Evolutionary conservation across 192 early-diverging fungal species (phyloP).

Genomic region (Backusella westeae): DNA sequence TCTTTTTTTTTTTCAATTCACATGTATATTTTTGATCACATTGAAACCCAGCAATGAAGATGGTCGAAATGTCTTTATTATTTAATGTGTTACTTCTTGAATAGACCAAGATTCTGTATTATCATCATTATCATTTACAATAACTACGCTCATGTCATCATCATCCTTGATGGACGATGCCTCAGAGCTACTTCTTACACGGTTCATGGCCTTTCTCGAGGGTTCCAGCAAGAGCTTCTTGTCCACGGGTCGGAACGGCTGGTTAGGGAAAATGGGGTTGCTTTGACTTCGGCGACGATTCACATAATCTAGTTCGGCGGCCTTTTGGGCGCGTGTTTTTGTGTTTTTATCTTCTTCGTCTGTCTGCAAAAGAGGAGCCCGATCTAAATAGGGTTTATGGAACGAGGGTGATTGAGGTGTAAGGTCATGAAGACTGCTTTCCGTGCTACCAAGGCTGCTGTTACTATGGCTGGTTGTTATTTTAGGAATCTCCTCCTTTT

Average conservation of each 20-base stretch:
- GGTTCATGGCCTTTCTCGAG: background rate
- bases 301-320: conserved; percentile 11
- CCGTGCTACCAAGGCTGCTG: background rate
- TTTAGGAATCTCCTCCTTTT: background rate
- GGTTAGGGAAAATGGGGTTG: conserved; percentile 25
- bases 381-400: background rate
- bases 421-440: conserved; percentile 4
- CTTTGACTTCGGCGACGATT: conserved; percentile 27
- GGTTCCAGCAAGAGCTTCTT: conserved; percentile 1
- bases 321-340: background rate
- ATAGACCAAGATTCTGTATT: background rate
- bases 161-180: conserved; percentile 29
- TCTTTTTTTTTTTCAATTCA: background rate
- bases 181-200: conserved; percentile 21
- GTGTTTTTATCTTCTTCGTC: background rate
- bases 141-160: conserved; percentile 27
- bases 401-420: conserved; percentile 6
- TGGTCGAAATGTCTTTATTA: background rate
- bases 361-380: background rate
- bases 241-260: conserved; percentile 3
- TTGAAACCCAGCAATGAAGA: background rate
- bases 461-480: background rate
- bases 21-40: too few relatives aligned
- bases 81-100: conserved; percentile 3
- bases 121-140: conserved; percentile 17